Base-by-base conservation (phyloP, 257 asterid species). In the Solanum phureja region DNA sequence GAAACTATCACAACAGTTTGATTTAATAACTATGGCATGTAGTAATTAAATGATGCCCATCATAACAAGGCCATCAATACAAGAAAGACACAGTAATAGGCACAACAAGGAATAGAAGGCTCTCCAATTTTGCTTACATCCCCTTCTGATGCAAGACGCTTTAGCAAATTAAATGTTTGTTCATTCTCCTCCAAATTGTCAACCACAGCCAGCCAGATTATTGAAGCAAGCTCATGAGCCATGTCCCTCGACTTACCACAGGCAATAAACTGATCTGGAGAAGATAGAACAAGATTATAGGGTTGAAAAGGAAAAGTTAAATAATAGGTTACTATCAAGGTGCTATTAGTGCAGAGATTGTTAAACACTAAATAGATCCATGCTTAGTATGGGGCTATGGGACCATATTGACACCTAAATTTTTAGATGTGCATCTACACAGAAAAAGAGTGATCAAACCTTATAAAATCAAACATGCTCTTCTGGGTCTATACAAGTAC, bases 261-360 rank as follows among this genome's bases (percentile, higher is more conserved):
- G 42, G 98, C 94, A 89, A 94, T 93, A 89, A 95, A 95, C 89
- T 95, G 98, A 87, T 95, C 96, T 95, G 96, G 82, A 42, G 29
- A 86, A n/a, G 6, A 79, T 44, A 44, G 58, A 79, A 29, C 85
- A 46, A 44, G n/a, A 79, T 79, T 46, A 79, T 44, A 79, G 40
- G 40, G 27, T 79, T 79, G 64, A 79, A 37, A 18, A 23, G 60
- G 60, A 40, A 76, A 40, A 42, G 66, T 79, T 1, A 79, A 79
- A 27, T 79, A 44, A 79, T 24, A 46, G 40, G 85, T 79, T 44
- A 27, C 46, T 27, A 44, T 27, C 64, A 46, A 9, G 85, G 12
- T 27, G 18, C 24, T 46, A 4, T 27, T 35, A 44, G 84, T 44
- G 27, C 37, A 77, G 84, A 77, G n/a, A 76, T 33, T 34, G 8